These are phyloP conservation scores for Ceratocystis eucalypticola DNA, from an alignment of 2,329 filamentous ascomycete species.

Conservation along the genomic window DNA sequence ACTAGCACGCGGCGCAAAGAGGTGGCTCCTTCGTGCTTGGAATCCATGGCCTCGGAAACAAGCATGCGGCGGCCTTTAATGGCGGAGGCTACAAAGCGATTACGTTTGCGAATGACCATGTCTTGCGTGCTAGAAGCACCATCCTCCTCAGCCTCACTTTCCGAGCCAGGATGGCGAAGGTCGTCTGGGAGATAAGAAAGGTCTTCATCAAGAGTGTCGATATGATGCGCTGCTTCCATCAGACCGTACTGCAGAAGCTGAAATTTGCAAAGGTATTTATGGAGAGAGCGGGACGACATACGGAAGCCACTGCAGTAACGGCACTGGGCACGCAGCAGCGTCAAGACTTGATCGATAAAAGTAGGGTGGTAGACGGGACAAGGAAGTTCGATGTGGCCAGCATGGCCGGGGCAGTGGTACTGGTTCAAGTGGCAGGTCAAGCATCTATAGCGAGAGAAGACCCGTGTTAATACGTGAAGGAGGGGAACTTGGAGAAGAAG, in stretches of 20 bases:
- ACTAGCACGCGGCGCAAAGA: slow-evolving; percentile 64
- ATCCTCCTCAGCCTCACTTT: slow-evolving; percentile 52
- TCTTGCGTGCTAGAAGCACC: slow-evolving; percentile 40
- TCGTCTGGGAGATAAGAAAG: slow-evolving; percentile 30
- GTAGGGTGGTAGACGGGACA: slow-evolving; percentile 92
- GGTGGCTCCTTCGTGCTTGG: slow-evolving; percentile 72
- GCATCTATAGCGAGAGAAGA: slow-evolving; percentile 45
- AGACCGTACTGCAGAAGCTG: slow-evolving; percentile 75
- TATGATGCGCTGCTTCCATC: slow-evolving; percentile 49
- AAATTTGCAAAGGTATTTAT: slow-evolving; percentile 71
- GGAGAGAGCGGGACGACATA: slow-evolving; percentile 60
- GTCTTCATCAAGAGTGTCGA: slow-evolving; percentile 41
- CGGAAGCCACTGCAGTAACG: slow-evolving; percentile 81
- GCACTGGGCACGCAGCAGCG: slow-evolving; percentile 75
- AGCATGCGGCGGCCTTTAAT: slow-evolving; percentile 32
- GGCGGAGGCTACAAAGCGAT: slow-evolving; percentile 52
- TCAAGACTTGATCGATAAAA: slow-evolving; percentile 83
- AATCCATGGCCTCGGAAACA: slow-evolving; percentile 46
- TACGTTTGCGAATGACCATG: slow-evolving; percentile 38
- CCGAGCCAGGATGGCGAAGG: slow-evolving; percentile 31
- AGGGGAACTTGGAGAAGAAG: background rate
- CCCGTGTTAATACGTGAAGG: slow-evolving; percentile 11
- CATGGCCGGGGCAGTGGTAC: slow-evolving; percentile 76
- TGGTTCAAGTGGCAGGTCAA: slow-evolving; percentile 80
- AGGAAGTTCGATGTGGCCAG: slow-evolving; percentile 88